Evolutionary conservation across 2,329 filamentous ascomycete genomes (phyloP).

Genomic region (Cercospora nicotianae): DNA sequence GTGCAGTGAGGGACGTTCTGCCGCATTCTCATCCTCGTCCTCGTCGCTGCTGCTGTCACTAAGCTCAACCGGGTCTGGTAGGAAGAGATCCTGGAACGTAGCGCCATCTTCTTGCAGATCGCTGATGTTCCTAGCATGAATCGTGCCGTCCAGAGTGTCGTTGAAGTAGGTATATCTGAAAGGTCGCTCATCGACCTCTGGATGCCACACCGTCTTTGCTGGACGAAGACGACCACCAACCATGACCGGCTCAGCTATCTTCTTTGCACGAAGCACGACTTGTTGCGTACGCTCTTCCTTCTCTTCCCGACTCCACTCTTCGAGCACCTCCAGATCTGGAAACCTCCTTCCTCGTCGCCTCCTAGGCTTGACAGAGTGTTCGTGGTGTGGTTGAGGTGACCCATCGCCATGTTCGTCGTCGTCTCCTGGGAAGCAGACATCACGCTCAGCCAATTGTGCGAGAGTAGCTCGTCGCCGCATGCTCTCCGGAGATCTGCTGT

Average conservation of each 20-base stretch:
- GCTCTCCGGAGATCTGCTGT: slow-evolving; percentile 45
- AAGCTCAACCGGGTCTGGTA: slow-evolving; percentile 77
- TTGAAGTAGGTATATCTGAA: slow-evolving; percentile 99
- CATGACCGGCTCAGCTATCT: slow-evolving; percentile 88
- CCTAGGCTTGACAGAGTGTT: slow-evolving; percentile 40
- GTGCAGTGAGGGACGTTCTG: slow-evolving; percentile 38
- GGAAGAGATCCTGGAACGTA: slow-evolving; percentile 83
- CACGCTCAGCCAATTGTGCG: slow-evolving; percentile 69
- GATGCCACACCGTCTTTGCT: slow-evolving; percentile 75
- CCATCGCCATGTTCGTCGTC: slow-evolving; percentile 44
- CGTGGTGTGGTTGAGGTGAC: slow-evolving; percentile 17
- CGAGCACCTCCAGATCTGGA: slow-evolving; percentile 80
- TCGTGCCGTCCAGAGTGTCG: slow-evolving; percentile 91
- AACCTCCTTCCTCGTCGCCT: slow-evolving; percentile 69
- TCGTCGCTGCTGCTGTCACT: slow-evolving; percentile 67
- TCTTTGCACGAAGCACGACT: slow-evolving; percentile 81
- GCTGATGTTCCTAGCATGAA: slow-evolving; percentile 93
- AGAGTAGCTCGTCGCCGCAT: slow-evolving; percentile 52
- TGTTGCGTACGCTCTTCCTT: slow-evolving; percentile 73
- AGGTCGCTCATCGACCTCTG: slow-evolving; percentile 82
- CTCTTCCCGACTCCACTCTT: slow-evolving; percentile 88
- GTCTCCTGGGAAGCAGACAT: slow-evolving; percentile 88
- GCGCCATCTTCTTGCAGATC: slow-evolving; percentile 84
- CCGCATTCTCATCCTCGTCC: slow-evolving; percentile 30
- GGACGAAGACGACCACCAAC: slow-evolving; percentile 86